Conservation (phyloP, 1,284 basidiomycete genomes). For the Pterulicium gracile region DNA sequence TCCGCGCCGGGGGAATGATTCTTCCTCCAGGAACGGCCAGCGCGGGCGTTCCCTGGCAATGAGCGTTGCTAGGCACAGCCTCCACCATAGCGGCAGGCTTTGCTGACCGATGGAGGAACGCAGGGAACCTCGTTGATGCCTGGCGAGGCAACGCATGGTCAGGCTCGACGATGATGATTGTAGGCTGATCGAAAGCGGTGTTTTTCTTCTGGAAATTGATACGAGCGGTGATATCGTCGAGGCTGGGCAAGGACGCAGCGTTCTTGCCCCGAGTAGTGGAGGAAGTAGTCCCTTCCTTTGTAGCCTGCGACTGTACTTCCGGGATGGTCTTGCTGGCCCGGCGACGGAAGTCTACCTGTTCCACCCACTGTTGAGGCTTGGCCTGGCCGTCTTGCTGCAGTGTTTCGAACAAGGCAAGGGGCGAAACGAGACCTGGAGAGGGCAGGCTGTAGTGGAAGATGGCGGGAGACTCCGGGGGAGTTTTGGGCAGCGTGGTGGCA, state of each 20-base stretch:
- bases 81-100: no score
- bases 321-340: slow-evolving; percentile 14
- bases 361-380: slow-evolving; percentile 41
- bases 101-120: neutral
- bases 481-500: slow-evolving; percentile 46
- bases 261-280: slow-evolving; percentile 10
- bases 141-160: neutral
- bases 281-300: slow-evolving; percentile 9
- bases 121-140: neutral
- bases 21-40: no score
- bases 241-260: slow-evolving; percentile 41
- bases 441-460: slow-evolving; percentile 61
- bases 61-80: neutral
- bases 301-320: slow-evolving; percentile 13
- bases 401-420: slow-evolving; percentile 47
- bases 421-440: slow-evolving; percentile 54
- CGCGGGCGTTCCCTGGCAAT: neutral
- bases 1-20: neutral
- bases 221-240: slow-evolving; percentile 65
- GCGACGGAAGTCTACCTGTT: slow-evolving; percentile 53
- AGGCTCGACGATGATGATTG: slow-evolving; percentile 12
- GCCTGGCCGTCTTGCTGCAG: slow-evolving; percentile 26
- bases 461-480: slow-evolving; percentile 58
- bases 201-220: slow-evolving; percentile 21
- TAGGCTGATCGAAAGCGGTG: slow-evolving; percentile 8